Evolutionary conservation across 2,329 filamentous ascomycete species (phyloP).

Genomic region (Metarhizium rileyi): DNA sequence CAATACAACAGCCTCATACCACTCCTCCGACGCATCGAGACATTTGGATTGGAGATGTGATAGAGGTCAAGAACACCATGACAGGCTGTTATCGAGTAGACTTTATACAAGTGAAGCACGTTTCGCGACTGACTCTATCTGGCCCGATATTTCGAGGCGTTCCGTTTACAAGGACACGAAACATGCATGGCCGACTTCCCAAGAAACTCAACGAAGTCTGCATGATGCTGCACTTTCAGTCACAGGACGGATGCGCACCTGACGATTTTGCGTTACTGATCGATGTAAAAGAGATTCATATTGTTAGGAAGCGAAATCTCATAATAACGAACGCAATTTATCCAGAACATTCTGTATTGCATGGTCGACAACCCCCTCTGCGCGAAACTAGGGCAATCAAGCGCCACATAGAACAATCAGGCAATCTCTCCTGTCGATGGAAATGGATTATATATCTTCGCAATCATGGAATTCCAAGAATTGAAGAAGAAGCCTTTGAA

Average conservation of each 20-base stretch:
- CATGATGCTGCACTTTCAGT: slow-evolving; percentile 26
- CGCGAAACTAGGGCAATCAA: not conserved
- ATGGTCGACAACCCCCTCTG: not conserved
- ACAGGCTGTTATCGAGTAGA: slow-evolving; percentile 18
- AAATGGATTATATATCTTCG: slow-evolving; percentile 21
- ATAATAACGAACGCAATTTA: slow-evolving; percentile 46
- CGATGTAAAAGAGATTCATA: slow-evolving; percentile 28
- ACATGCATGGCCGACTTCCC: slow-evolving; percentile 26
- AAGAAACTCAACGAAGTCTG: slow-evolving; percentile 34
- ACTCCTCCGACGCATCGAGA: not conserved
- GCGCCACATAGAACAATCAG: slow-evolving; percentile 2
- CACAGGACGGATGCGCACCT: slow-evolving; percentile 20
- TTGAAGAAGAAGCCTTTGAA: slow-evolving; percentile 27
- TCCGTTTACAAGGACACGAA: slow-evolving; percentile 25
- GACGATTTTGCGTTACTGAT: slow-evolving; percentile 27
- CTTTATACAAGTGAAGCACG: slow-evolving; percentile 32
- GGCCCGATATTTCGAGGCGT: slow-evolving; percentile 26
- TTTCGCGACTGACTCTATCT: slow-evolving; percentile 22
- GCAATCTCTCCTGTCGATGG: slow-evolving; percentile 35
- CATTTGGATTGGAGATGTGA: slow-evolving; percentile 16
- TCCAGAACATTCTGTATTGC: slow-evolving; percentile 24
- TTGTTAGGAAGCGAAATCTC: slow-evolving; percentile 33
- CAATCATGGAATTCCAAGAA: slow-evolving; percentile 13
- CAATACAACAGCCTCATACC: not conserved
- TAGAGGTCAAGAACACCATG: slow-evolving; percentile 17